phyloP scores from a whole-genome alignment of 306 rosid genomes.

The Castanea crenata region DNA sequence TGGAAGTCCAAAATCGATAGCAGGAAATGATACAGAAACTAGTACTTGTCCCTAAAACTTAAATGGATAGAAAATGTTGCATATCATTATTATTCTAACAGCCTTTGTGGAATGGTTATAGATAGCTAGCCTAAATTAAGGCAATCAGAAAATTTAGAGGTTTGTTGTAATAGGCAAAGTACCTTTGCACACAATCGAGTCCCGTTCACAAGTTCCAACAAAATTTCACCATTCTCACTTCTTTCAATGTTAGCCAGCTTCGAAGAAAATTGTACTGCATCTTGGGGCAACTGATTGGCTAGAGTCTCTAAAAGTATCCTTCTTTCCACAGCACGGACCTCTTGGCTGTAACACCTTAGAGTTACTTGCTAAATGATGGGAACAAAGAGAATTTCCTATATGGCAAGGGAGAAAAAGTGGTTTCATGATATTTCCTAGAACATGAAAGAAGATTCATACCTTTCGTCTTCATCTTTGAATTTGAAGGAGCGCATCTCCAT shows the following conservation, averaged over 20 bases:
- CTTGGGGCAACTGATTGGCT: conserved; percentile 54
- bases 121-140: too few relatives aligned
- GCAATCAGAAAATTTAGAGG: too few relatives aligned
- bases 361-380: neutral
- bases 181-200: conserved; percentile 74
- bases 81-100: too few relatives aligned
- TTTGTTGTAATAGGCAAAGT: neutral
- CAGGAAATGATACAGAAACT: too few relatives aligned
- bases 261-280: conserved; percentile 62
- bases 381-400: neutral
- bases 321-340: conserved; percentile 89
- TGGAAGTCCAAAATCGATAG: too few relatives aligned
- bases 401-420: neutral
- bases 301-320: conserved; percentile 79
- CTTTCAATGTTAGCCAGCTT: conserved; percentile 55
- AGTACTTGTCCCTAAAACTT: too few relatives aligned
- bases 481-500: conserved; percentile 73
- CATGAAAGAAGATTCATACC: conserved; percentile 27
- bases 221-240: conserved; percentile 43
- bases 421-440: neutral
- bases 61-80: too few relatives aligned
- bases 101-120: too few relatives aligned
- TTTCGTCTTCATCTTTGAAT: conserved; percentile 79
- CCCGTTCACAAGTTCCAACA: conserved; percentile 67
- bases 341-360: conserved; percentile 59